These are phyloP conservation scores for Forsythia suspensa DNA, from an alignment of 257 asterid species.

Conservation along the genomic window DNA sequence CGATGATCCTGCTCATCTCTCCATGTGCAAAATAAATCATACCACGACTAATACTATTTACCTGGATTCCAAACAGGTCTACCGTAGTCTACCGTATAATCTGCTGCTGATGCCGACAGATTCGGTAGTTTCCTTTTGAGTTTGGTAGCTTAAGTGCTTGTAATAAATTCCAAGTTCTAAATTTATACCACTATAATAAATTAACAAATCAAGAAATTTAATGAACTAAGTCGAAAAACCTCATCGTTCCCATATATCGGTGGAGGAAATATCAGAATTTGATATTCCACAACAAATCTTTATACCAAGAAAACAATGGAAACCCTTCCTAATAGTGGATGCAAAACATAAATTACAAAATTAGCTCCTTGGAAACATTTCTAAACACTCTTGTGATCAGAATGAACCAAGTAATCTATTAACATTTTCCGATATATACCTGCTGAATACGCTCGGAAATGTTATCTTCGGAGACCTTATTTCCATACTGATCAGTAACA, in stretches of 20 bases:
- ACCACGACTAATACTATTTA: background rate
- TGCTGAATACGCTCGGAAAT: constrained; percentile 68
- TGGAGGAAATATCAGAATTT: background rate
- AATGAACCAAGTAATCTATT: background rate
- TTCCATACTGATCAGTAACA: constrained; percentile 80
- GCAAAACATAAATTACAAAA: background rate
- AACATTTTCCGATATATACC: constrained; percentile 37
- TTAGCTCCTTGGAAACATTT: background rate
- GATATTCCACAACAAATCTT: constrained; percentile 1
- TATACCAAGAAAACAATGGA: constrained; percentile 14
- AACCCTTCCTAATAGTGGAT: background rate
- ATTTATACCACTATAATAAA: background rate
- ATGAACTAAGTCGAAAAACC: background rate
- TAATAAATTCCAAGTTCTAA: background rate
- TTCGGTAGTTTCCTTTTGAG: background rate
- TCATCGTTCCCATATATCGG: background rate
- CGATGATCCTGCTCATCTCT: background rate
- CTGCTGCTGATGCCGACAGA: background rate
- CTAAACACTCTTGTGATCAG: background rate
- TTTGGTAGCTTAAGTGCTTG: background rate
- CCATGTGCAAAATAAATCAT: background rate
- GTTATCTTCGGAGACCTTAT: constrained; percentile 57
- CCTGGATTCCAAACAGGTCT: background rate
- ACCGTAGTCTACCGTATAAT: background rate
- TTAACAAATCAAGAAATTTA: background rate